Evolutionary conservation across 768 basidiomycete species (phyloP).

Genomic region (Collybiopsis luxurians): DNA sequence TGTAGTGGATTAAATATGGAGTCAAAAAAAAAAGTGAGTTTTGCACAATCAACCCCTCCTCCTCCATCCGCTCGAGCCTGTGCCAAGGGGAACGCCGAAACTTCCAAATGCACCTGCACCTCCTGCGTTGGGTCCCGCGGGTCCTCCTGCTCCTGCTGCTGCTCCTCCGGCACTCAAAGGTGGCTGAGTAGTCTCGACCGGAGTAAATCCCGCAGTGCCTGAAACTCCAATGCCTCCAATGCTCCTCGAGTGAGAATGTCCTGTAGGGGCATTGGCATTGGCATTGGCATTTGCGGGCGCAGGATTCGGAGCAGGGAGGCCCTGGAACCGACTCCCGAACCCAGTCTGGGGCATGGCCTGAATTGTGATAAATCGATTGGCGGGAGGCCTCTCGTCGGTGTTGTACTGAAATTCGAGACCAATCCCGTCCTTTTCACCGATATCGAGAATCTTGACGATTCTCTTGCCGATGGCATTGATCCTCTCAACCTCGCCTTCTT

Average conservation of each 20-base stretch:
- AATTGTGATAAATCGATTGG: slow-evolving; percentile 81
- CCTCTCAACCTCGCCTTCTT: slow-evolving; percentile 83
- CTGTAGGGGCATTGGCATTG: slow-evolving; percentile 31
- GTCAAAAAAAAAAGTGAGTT: too few relatives aligned
- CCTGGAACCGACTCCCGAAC: slow-evolving; percentile 65
- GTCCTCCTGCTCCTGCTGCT: too few relatives aligned
- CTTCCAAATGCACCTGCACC: slow-evolving; percentile 48
- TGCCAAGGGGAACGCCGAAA: slow-evolving; percentile 43
- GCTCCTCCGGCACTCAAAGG: slow-evolving; percentile 17
- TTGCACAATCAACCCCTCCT: background rate
- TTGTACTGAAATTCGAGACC: slow-evolving; percentile 94
- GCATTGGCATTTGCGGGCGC: background rate
- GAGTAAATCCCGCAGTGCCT: slow-evolving; percentile 7
- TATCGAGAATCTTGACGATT: slow-evolving; percentile 77
- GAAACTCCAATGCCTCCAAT: slow-evolving; percentile 2
- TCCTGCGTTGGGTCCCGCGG: too few relatives aligned
- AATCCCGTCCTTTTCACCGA: slow-evolving; percentile 81
- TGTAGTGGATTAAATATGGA: too few relatives aligned
- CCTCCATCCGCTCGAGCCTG: slow-evolving; percentile 23
- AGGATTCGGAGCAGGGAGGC: slow-evolving; percentile 15
- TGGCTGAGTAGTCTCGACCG: slow-evolving; percentile 13
- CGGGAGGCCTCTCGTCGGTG: slow-evolving; percentile 70
- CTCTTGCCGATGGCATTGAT: slow-evolving; percentile 84
- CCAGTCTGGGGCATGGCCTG: slow-evolving; percentile 65
- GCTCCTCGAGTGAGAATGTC: slow-evolving; percentile 19